A percentile compares a stretch with the other conserved stretches of the same genome.
phyloP scores from a whole-genome alignment of 345 rosid genomes.

The Eucalyptus guilfoylei region DNA sequence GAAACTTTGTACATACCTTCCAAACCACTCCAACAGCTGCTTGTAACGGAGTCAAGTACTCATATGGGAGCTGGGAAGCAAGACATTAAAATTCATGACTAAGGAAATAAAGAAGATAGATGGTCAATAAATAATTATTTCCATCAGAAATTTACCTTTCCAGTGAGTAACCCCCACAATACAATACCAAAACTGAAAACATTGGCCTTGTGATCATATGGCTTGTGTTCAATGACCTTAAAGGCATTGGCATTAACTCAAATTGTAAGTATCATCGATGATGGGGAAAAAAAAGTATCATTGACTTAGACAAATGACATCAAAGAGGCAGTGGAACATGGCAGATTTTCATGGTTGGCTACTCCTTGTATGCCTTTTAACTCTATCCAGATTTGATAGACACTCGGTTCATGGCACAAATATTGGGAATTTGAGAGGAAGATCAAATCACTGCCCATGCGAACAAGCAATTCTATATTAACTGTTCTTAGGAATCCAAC shows the following conservation, averaged over 20 bases:
- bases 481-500: neutral
- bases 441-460: neutral
- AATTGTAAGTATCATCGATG: neutral
- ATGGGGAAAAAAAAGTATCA: neutral
- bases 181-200: constrained; percentile 88
- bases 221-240: constrained; percentile 92
- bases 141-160: constrained; percentile 46
- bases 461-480: neutral
- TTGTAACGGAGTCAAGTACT: constrained; percentile 87
- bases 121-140: neutral
- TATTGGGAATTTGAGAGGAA: neutral
- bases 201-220: constrained; percentile 98
- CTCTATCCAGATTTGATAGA: neutral
- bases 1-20: constrained; percentile 34
- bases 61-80: constrained; percentile 81
- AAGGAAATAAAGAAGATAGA: neutral
- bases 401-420: neutral
- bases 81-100: neutral
- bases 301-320: neutral
- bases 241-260: neutral
- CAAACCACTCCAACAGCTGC: constrained; percentile 97
- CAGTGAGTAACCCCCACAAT: constrained; percentile 82
- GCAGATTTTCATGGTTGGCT: neutral
- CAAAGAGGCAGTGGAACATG: neutral
- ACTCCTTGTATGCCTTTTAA: neutral